Base-by-base conservation (phyloP, 2,329 filamentous ascomycete species). In the Phyllosticta paracitricarpa region DNA sequence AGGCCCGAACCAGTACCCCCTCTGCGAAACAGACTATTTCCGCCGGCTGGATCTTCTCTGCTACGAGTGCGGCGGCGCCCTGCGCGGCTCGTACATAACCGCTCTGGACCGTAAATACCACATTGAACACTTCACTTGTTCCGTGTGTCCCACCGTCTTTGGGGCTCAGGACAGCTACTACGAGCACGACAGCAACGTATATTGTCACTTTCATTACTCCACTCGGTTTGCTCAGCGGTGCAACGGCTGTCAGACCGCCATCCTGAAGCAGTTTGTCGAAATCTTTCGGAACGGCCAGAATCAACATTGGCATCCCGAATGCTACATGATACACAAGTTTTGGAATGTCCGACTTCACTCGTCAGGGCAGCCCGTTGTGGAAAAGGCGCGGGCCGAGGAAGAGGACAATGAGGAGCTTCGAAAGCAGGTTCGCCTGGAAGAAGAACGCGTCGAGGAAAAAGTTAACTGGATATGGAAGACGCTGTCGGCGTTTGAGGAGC, bases 301-400 rank as follows among this genome's bases (percentile, higher is more conserved):
- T 71, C 94, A 99, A 71, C 94, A 99, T 73, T 99, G 94, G 94
- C 94, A 99, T 72, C 94, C 94, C 1, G 94, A 99, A 76, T 99
- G 94, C 75, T 99, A 99, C 76, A 99, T 99, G 94, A 99, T 99
- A 65, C 94, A 99, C 78, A 99, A 99, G 71, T 99, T 97, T 76
- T 99, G 94, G 94, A 99, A 97, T 72, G 94, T 99, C 63, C 87
- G 94, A 58, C 80, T 99, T 48, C 76, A 78, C 64, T 73, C 76
- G 4, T 74, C 75, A 14, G 74, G 74, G 9, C 71, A 76, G 51
- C 73, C 75, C 25, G 68, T 72, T 52, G 66, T 72, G 5, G 73
- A 76, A 53, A 67, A 70, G 51, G 66, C 71, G 33, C 55, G 66
- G 25, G 66, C 67, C 24, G 80, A 83, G 58, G 75, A 77, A 51